Conservation (phyloP, 225 moss, liverwort and hornwort species). For the Rhytidiadelphus loreus region DNA sequence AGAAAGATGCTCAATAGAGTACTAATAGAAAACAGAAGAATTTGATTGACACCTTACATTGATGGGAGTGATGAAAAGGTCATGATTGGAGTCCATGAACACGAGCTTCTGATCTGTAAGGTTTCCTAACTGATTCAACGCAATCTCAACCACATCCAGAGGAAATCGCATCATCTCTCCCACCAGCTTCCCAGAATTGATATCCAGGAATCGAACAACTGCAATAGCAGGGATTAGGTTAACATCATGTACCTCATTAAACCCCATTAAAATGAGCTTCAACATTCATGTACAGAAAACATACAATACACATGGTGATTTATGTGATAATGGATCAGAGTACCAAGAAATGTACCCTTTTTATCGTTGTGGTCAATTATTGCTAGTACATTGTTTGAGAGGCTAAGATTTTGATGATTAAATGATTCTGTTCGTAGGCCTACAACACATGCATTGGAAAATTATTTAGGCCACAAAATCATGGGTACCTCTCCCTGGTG, state of each 20-base stretch:
- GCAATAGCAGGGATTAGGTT: background rate
- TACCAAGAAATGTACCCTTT: slow-evolving; percentile 25
- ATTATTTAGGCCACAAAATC: background rate
- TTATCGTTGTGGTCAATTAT: slow-evolving; percentile 50
- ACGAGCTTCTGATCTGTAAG: slow-evolving; percentile 44
- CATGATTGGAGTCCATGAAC: slow-evolving; percentile 59
- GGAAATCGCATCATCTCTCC: slow-evolving; percentile 51
- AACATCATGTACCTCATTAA: background rate
- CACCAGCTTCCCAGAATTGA: slow-evolving; percentile 38
- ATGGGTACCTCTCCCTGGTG: background rate
- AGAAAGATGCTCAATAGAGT: background rate
- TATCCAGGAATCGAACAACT: slow-evolving; percentile 63
- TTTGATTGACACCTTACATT: slow-evolving; percentile 23
- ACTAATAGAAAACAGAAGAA: background rate
- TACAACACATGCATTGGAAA: background rate
- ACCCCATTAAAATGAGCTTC: background rate
- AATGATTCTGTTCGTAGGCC: slow-evolving; percentile 50
- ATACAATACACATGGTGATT: background rate
- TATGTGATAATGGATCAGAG: background rate
- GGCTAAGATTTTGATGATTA: slow-evolving; percentile 72
- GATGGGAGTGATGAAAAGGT: slow-evolving; percentile 76
- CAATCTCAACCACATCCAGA: slow-evolving; percentile 52
- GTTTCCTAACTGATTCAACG: slow-evolving; percentile 55
- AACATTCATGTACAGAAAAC: background rate
- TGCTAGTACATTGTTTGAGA: slow-evolving; percentile 60